Evolutionary conservation across 768 basidiomycete species (phyloP).

Genomic region (Boletus sp.): DNA sequence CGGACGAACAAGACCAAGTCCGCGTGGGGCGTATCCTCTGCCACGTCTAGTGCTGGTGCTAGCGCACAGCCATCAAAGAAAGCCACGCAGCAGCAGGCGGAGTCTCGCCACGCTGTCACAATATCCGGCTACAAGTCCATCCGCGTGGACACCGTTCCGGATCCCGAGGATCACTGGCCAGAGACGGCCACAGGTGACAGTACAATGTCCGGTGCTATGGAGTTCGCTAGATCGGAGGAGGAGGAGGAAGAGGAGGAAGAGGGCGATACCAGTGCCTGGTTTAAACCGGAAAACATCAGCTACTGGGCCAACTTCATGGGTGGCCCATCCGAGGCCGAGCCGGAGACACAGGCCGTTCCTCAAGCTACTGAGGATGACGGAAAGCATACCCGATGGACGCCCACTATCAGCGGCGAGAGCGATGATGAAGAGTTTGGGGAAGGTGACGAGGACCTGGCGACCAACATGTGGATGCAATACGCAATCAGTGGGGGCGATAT

Average conservation of each 20-base stretch:
- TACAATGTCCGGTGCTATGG: conserved; percentile 8
- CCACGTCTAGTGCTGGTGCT: background rate
- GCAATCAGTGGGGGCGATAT: conserved; percentile 28
- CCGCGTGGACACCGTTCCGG: conserved; percentile 14
- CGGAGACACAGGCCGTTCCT: conserved; percentile 2
- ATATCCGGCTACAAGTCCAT: conserved; percentile 9
- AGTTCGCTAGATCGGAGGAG: conserved; percentile 2
- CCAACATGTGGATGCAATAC: conserved; percentile 30
- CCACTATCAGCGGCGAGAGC: conserved; percentile 14
- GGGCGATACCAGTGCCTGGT: conserved; percentile 22
- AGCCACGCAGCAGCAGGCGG: conserved; percentile 7
- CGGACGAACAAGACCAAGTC: conserved; percentile 19
- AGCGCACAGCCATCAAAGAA: conserved; percentile 16
- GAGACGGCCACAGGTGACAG: background rate
- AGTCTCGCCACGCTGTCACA: conserved; percentile 6
- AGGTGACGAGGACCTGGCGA: conserved; percentile 15
- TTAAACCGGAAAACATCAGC: conserved; percentile 20
- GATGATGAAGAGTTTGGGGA: conserved; percentile 26
- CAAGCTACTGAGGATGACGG: conserved; percentile 4
- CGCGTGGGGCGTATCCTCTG: conserved; percentile 9
- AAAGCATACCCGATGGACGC: conserved; percentile 30
- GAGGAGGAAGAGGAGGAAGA: conserved; percentile 19
- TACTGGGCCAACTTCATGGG: conserved; percentile 33
- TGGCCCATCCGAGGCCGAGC: conserved; percentile 12
- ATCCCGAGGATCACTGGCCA: conserved; percentile 13